Conservation (phyloP, 345 rosid genomes). For the Eucalyptus sp. region DNA sequence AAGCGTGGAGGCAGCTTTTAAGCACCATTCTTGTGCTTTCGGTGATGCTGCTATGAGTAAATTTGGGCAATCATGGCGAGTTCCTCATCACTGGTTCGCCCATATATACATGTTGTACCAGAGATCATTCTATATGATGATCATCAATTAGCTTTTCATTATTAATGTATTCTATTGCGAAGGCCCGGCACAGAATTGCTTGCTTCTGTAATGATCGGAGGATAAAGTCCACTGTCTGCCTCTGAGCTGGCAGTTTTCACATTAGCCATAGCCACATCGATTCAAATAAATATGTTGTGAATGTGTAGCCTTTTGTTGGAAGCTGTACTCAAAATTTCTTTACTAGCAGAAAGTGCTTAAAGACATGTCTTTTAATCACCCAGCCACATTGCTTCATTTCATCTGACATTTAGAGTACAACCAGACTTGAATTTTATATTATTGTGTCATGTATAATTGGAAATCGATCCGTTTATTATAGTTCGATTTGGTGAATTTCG, state of each 20-base stretch:
- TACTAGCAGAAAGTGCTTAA: background rate
- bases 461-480: background rate
- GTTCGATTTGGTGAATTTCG: background rate
- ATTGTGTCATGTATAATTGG: background rate
- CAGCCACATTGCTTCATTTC: background rate
- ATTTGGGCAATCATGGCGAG: background rate
- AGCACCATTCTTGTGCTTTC: background rate
- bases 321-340: background rate
- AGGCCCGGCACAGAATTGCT: background rate
- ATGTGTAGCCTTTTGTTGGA: background rate
- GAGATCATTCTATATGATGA: background rate
- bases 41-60: slow-evolving; percentile 8
- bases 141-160: background rate
- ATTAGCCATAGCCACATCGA: background rate
- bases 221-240: background rate
- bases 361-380: background rate
- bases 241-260: background rate
- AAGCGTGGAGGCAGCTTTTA: slow-evolving; percentile 4
- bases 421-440: background rate
- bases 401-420: background rate
- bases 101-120: background rate
- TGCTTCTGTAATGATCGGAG: background rate
- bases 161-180: background rate
- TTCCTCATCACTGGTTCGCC: background rate
- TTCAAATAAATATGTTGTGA: background rate